phyloP scores from a whole-genome alignment of 192 early-diverging fungal genomes.

The Borealophlyctis nickersoniae region DNA sequence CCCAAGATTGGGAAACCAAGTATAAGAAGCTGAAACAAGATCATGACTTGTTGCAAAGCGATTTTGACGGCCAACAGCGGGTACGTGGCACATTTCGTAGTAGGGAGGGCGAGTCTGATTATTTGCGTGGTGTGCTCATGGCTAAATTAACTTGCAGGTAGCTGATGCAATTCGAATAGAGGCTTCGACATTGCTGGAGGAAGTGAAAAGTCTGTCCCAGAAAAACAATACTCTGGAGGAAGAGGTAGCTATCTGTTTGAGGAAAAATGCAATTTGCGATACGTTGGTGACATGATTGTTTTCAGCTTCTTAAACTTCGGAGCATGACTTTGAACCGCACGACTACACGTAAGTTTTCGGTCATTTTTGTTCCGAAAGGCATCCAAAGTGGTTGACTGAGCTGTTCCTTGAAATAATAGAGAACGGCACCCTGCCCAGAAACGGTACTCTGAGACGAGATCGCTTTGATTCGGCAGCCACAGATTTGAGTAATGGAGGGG shows the following conservation, averaged over 20 bases:
- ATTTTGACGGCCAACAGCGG: constrained; percentile 18
- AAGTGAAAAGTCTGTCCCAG: constrained; percentile 30
- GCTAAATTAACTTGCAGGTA: constrained; percentile 3
- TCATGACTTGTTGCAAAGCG: constrained; percentile 24
- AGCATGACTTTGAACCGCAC: too few species aligned
- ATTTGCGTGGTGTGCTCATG: neutral
- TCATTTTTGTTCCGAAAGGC: too few species aligned
- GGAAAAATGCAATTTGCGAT: constrained; percentile 3
- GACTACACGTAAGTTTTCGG: too few species aligned
- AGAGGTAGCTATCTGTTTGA: constrained; percentile 4
- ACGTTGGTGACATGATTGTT: too few species aligned
- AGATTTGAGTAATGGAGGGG: neutral
- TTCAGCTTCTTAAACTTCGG: too few species aligned
- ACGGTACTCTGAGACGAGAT: too few species aligned
- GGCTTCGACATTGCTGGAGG: constrained; percentile 26
- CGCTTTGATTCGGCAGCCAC: neutral
- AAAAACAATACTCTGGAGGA: constrained; percentile 24
- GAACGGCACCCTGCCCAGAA: too few species aligned
- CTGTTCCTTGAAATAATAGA: too few species aligned
- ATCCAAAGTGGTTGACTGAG: too few species aligned
- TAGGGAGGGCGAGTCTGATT: neutral
- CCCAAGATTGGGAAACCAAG: constrained; percentile 6
- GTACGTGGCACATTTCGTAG: constrained; percentile 1
- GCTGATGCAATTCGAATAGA: constrained; percentile 27
- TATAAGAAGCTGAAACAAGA: constrained; percentile 21